Evolutionary conservation across 192 early-diverging fungal species (phyloP).

Genomic region (Coemansia sp.): DNA sequence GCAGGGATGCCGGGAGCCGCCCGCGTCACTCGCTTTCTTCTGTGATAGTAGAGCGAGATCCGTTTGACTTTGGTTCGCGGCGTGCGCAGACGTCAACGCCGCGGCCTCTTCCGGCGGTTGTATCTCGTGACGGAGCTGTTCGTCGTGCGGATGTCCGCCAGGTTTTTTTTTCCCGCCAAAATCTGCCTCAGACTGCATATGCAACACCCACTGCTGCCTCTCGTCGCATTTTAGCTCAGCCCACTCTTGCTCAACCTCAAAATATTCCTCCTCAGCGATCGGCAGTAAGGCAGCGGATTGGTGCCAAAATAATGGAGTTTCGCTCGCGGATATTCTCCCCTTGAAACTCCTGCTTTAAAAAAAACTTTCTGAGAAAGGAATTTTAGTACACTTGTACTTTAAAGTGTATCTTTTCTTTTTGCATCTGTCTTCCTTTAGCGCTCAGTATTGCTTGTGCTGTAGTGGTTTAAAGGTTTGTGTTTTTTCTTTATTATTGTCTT

Average conservation of each 20-base stretch:
- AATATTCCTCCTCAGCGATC: slow-evolving; percentile 3
- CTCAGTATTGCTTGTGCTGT: too few species aligned
- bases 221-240: neutral
- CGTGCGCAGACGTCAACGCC: neutral
- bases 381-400: too few species aligned
- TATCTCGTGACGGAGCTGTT: neutral
- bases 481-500: neutral
- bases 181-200: neutral
- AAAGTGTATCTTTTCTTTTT: too few species aligned
- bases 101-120: slow-evolving; percentile 6
- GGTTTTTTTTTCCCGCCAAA: slow-evolving; percentile 1
- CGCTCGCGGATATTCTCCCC: slow-evolving; percentile 14
- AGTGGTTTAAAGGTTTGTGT: neutral
- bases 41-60: neutral
- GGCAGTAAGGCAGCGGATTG: slow-evolving; percentile 8
- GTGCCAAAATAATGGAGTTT: slow-evolving; percentile 15
- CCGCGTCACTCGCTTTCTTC: neutral
- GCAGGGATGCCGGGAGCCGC: neutral
- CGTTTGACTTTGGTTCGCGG: neutral
- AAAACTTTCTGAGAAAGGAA: too few species aligned
- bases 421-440: too few species aligned
- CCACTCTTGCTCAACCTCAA: neutral
- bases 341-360: neutral
- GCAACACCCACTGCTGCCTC: neutral
- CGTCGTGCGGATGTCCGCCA: slow-evolving; percentile 13